Evolutionary conservation across 306 rosid genomes (phyloP).

Genomic region (Senna tora): DNA sequence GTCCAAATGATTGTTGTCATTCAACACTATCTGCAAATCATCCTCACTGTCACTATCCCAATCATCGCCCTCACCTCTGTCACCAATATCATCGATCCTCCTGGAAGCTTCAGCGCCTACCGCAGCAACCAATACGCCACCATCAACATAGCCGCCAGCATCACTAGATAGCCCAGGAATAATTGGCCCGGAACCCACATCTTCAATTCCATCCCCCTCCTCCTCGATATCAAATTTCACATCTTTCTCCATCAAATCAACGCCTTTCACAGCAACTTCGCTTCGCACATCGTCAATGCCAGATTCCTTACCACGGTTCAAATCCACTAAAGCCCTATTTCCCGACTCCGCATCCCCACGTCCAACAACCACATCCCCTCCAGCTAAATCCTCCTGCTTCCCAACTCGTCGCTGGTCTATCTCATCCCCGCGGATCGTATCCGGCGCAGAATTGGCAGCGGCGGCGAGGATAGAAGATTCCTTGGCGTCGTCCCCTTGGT

Average conservation of each 20-base stretch:
- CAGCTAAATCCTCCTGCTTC: slow-evolving; percentile 29
- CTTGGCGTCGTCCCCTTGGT: background rate
- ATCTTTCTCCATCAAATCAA: slow-evolving; percentile 63
- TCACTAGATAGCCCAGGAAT: slow-evolving; percentile 69
- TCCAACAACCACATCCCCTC: slow-evolving; percentile 20
- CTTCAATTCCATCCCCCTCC: slow-evolving; percentile 43
- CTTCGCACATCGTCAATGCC: slow-evolving; percentile 11
- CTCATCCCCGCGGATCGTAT: slow-evolving; percentile 30
- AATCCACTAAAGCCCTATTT: slow-evolving; percentile 37
- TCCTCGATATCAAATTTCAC: slow-evolving; percentile 95
- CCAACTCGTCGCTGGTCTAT: slow-evolving; percentile 24
- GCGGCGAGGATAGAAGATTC: slow-evolving; percentile 26
- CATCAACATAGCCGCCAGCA: slow-evolving; percentile 12
- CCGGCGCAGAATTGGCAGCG: slow-evolving; percentile 32
- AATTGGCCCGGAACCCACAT: slow-evolving; percentile 58
- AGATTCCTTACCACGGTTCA: slow-evolving; percentile 35
- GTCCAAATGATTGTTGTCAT: slow-evolving; percentile 69
- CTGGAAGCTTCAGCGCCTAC: slow-evolving; percentile 40
- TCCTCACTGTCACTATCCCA: slow-evolving; percentile 98
- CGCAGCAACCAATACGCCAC: slow-evolving; percentile 27
- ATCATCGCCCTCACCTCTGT: slow-evolving; percentile 59
- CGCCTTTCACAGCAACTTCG: slow-evolving; percentile 28
- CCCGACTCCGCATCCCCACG: slow-evolving; percentile 7
- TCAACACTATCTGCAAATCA: slow-evolving; percentile 94
- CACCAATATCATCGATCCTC: slow-evolving; percentile 40